Evolutionary conservation across 2,329 filamentous ascomycete genomes (phyloP).

Genomic region (Claviceps cyperi): DNA sequence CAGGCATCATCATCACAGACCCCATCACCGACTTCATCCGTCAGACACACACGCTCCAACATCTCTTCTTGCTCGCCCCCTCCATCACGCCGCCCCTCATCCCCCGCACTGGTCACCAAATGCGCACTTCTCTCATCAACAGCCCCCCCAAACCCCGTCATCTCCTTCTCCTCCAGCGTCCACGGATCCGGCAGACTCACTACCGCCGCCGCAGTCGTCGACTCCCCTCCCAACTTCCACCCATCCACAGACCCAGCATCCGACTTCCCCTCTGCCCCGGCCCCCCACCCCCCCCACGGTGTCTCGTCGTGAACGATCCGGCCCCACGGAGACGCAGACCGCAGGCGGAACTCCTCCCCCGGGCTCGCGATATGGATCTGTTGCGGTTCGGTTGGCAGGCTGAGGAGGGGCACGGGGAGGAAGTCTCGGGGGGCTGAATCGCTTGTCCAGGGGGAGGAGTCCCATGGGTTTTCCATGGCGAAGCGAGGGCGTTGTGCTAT

Average conservation of each 20-base stretch:
- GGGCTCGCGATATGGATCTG: constrained; percentile 16
- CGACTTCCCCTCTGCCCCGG: constrained; percentile 10
- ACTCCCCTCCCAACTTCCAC: background rate
- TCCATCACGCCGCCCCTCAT: constrained; percentile 3
- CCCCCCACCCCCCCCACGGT: constrained; percentile 23
- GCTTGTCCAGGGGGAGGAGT: constrained; percentile 40
- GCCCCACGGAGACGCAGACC: constrained; percentile 15
- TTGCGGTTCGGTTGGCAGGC: constrained; percentile 20
- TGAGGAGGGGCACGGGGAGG: constrained; percentile 8
- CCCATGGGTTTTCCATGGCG: constrained; percentile 50
- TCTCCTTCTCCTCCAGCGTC: constrained; percentile 5
- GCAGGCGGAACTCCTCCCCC: constrained; percentile 9
- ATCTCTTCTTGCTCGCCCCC: background rate
- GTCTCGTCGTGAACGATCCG: constrained; percentile 12
- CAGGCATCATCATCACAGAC: background rate
- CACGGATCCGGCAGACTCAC: constrained; percentile 16
- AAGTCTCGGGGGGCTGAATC: constrained; percentile 13
- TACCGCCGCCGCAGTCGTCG: constrained; percentile 7
- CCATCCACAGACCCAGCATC: constrained; percentile 19
- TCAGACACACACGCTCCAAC: background rate
- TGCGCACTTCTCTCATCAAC: constrained; percentile 12
- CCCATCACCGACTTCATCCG: background rate
- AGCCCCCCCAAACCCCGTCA: constrained; percentile 5
- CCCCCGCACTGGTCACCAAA: constrained; percentile 16
- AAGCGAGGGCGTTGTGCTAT: background rate